Evolutionary conservation across 1,139 yeast species (phyloP).

Genomic region (Hemisphaericaspora xylanilytica): DNA sequence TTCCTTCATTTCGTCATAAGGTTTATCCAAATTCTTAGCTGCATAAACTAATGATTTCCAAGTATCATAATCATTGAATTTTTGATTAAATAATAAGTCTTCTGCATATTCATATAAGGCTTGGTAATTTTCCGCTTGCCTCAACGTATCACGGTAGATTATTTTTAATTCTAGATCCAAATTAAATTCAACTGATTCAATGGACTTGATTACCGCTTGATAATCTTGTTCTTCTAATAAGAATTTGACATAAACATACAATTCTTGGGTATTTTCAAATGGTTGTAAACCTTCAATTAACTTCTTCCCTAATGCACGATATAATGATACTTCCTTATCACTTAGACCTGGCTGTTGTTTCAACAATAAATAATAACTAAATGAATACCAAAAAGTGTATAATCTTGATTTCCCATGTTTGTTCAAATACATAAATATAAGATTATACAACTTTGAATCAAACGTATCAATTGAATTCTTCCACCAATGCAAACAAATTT

Average conservation of each 20-base stretch:
- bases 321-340: conserved; percentile 44
- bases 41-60: conserved; percentile 56
- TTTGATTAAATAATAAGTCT: conserved; percentile 37
- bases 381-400: conserved; percentile 49
- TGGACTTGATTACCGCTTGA: conserved; percentile 27
- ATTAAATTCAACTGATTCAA: conserved; percentile 31
- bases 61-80: conserved; percentile 58
- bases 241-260: conserved; percentile 52
- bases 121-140: conserved; percentile 39
- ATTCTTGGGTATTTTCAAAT: conserved; percentile 53
- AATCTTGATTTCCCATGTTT: conserved; percentile 28
- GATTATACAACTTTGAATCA: conserved; percentile 45
- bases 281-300: conserved; percentile 48
- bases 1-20: conserved; percentile 24
- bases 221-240: conserved; percentile 31
- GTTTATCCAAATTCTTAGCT: conserved; percentile 27
- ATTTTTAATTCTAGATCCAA: conserved; percentile 58
- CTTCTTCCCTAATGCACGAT: conserved; percentile 56
- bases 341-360: conserved; percentile 13
- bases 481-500: conserved; percentile 50
- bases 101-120: conserved; percentile 32
- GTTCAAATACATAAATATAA: conserved; percentile 43
- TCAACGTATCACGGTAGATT: conserved; percentile 47
- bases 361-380: conserved; percentile 34
- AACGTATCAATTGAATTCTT: conserved; percentile 33